Base-by-base conservation (phyloP, 768 basidiomycete genomes). In the Lyophyllum semitale region DNA sequence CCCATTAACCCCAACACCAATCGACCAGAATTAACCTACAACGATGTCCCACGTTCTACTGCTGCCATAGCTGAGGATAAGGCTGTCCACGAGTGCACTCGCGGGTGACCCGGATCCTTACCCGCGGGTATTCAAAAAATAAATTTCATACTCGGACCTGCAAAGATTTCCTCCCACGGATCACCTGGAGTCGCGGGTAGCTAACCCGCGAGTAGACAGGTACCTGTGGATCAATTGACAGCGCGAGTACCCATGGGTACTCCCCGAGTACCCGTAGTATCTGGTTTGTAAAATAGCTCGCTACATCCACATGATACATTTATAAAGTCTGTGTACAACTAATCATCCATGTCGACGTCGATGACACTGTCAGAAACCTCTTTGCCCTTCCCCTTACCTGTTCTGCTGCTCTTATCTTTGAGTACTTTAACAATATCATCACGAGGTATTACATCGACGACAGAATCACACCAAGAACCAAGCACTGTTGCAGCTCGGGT, bases 401-500 rank as follows among this genome's bases (percentile, higher is more conserved):
- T 29, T 2, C 45, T 18, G 5, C 23, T 40, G 4, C 15, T 29
- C 43, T 58, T 59, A 11, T 54, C 53, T 25, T 61, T 49, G 32
- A 61, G 55, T 1, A 23, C 0, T 17, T 54, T 8, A 32, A 58
- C 18, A 37, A 61, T 51, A 4, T 43, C 17, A 26, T 51, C 37
- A 15, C 18, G 20, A 12, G 59, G 53, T 9, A 61, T 45, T n/a
- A 32, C 42, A 20, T 53, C 53, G 0, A 49, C 33, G 1, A 57
- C n/a, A n/a, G n/a, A 11, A 2, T 26, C 27, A 17, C 35, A 20
- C 27, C 25, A 29, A 29, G 45, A 25, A 27, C 45, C 17, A 4
- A 47, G 4, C 18, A 47, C 45, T 26, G 45, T 47, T 27, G 27
- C 27, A 15, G 25, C 27, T 3, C 29, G 45, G 4, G 45, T 47